Evolutionary conservation across 73 alveolate species (phyloP).

Genomic region (Paramecium sonneborni): DNA sequence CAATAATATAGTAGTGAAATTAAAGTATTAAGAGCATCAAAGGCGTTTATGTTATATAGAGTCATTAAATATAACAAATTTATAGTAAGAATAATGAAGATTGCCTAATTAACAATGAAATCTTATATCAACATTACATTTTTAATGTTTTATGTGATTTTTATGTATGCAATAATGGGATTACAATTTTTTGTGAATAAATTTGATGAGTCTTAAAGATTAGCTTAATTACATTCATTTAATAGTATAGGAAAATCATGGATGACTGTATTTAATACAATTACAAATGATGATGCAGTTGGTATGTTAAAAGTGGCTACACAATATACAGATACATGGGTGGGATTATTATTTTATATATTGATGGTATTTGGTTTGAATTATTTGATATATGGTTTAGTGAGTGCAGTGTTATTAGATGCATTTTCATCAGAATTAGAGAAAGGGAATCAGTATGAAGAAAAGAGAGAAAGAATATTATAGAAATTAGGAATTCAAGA

Average conservation of each 20-base stretch:
- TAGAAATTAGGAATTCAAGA: neutral
- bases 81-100: constrained; percentile 40
- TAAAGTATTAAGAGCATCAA: constrained; percentile 40
- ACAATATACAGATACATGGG: neutral
- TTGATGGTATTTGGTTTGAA: neutral
- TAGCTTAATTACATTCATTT: constrained; percentile 40
- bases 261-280: constrained; percentile 45
- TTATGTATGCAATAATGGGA: constrained; percentile 51
- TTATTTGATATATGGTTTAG: constrained; percentile 33
- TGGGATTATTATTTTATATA: neutral
- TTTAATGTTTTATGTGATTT: constrained; percentile 25
- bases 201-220: constrained; percentile 15
- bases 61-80: constrained; percentile 30
- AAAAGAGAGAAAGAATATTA: neutral
- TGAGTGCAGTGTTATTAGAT: constrained; percentile 48
- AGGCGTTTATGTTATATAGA: constrained; percentile 42
- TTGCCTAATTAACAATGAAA: neutral
- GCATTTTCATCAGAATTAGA: constrained; percentile 58
- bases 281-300: constrained; percentile 53
- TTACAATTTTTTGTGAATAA: constrained; percentile 10
- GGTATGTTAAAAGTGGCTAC: constrained; percentile 19
- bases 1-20: constrained; percentile 23
- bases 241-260: constrained; percentile 50
- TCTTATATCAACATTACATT: constrained; percentile 17
- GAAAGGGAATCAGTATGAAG: neutral